These are phyloP conservation scores for Botryosphaeria agaves DNA, from an alignment of 2,329 filamentous ascomycete species.

Conservation along the genomic window DNA sequence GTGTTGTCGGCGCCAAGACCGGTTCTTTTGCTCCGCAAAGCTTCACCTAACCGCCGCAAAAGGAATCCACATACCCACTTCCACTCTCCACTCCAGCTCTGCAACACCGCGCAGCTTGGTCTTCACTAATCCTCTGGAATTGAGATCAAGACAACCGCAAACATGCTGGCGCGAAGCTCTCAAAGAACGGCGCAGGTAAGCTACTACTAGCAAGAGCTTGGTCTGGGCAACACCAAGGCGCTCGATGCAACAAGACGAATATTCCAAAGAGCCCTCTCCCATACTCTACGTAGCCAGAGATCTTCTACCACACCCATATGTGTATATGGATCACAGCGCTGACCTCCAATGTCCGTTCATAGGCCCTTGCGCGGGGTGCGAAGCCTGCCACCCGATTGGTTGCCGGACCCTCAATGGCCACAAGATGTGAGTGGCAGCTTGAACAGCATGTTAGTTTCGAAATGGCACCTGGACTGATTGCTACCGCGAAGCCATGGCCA, in stretches of 20 bases:
- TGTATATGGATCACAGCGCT: too few species aligned
- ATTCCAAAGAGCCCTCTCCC: too few species aligned
- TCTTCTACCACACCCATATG: too few species aligned
- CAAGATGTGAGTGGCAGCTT: constrained; percentile 31
- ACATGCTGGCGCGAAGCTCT: constrained; percentile 27
- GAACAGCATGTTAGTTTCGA: constrained; percentile 8
- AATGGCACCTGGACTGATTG: constrained; percentile 2
- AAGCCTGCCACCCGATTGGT: constrained; percentile 27
- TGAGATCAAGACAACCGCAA: too few species aligned
- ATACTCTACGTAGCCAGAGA: too few species aligned
- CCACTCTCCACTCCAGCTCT: constrained; percentile 5
- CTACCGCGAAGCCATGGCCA: constrained; percentile 47
- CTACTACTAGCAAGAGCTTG: too few species aligned
- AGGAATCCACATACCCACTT: constrained; percentile 2
- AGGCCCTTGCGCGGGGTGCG: constrained; percentile 40
- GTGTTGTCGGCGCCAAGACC: too few species aligned
- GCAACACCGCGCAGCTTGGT: too few species aligned
- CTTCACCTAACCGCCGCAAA: not conserved
- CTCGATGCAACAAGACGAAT: too few species aligned
- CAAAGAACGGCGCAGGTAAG: constrained; percentile 31
- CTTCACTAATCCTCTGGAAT: constrained; percentile 6
- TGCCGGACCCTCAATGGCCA: constrained; percentile 31
- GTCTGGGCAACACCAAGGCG: too few species aligned
- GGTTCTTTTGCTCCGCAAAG: too few species aligned
- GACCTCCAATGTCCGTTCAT: too few species aligned